These are phyloP conservation scores for Symbiodinium natans DNA, from an alignment of 73 alveolate species.

Conservation along the genomic window DNA sequence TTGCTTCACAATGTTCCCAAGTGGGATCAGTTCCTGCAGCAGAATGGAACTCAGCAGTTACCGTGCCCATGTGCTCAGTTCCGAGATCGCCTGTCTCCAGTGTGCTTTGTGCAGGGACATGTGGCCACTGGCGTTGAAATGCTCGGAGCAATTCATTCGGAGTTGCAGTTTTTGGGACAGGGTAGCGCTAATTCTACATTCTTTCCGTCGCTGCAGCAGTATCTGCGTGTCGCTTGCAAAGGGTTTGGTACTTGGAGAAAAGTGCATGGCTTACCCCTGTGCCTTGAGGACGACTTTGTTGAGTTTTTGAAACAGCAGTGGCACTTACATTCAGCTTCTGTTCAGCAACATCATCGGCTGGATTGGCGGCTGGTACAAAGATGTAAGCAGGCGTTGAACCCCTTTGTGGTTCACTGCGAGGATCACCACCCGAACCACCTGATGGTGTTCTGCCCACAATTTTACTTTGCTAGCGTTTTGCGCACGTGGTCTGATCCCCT, in stretches of 20 bases:
- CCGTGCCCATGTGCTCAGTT: too few species aligned
- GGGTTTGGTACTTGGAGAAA: neutral
- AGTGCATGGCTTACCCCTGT: neutral
- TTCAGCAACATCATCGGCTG: neutral
- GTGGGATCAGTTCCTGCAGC: neutral
- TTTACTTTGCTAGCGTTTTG: neutral
- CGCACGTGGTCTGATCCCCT: neutral
- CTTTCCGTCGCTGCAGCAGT: neutral
- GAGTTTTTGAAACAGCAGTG: neutral
- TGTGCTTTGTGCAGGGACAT: neutral
- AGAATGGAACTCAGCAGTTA: too few species aligned
- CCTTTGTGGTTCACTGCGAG: neutral
- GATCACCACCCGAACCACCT: neutral
- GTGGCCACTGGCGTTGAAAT: neutral
- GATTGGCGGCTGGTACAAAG: neutral
- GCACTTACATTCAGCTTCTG: neutral
- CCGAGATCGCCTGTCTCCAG: neutral
- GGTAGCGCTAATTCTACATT: neutral
- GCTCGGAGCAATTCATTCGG: neutral
- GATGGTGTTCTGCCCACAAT: neutral
- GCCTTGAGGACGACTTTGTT: neutral
- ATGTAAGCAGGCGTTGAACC: neutral
- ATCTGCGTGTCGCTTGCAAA: accelerated
- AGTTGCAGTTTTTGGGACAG: neutral
- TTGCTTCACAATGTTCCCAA: neutral